Evolutionary conservation across 2,329 filamentous ascomycete genomes (phyloP).

Genomic region (Pyrenophora teres): DNA sequence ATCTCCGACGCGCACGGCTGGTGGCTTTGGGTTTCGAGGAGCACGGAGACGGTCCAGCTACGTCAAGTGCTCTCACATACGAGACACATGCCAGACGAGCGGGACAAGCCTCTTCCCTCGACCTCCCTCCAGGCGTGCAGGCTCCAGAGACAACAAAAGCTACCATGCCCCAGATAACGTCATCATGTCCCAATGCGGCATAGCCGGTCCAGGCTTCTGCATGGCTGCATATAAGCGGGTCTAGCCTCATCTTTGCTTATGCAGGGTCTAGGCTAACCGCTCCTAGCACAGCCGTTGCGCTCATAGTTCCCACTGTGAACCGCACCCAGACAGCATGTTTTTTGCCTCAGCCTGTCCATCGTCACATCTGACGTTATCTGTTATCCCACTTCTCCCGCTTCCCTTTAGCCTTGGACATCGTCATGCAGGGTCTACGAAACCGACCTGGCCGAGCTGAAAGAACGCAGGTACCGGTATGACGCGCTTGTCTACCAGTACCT

Average conservation of each 20-base stretch:
- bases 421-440: constrained; percentile 5
- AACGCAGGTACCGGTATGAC: constrained; percentile 23
- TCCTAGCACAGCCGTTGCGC: constrained; percentile 16
- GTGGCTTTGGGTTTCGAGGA: not conserved
- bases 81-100: constrained; percentile 14
- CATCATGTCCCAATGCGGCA: constrained; percentile 16
- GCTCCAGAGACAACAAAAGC: not conserved
- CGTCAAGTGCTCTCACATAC: constrained; percentile 7
- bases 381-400: constrained; percentile 7
- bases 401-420: constrained; percentile 18
- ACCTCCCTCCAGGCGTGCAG: constrained; percentile 3
- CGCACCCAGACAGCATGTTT: constrained; percentile 10
- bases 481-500: constrained; percentile 9
- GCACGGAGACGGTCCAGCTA: constrained; percentile 3
- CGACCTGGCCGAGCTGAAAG: constrained; percentile 5
- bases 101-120: constrained; percentile 15
- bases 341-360: constrained; percentile 12
- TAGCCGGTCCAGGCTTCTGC: constrained; percentile 13
- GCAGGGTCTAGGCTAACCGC: constrained; percentile 19
- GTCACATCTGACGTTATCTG: constrained; percentile 30
- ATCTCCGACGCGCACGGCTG: not conserved
- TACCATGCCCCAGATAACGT: constrained; percentile 21
- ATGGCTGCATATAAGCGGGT: constrained; percentile 2
- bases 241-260: constrained; percentile 12
- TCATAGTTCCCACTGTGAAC: constrained; percentile 13